These are phyloP conservation scores for Betula pendula DNA, from an alignment of 306 rosid genomes.

Conservation along the genomic window DNA sequence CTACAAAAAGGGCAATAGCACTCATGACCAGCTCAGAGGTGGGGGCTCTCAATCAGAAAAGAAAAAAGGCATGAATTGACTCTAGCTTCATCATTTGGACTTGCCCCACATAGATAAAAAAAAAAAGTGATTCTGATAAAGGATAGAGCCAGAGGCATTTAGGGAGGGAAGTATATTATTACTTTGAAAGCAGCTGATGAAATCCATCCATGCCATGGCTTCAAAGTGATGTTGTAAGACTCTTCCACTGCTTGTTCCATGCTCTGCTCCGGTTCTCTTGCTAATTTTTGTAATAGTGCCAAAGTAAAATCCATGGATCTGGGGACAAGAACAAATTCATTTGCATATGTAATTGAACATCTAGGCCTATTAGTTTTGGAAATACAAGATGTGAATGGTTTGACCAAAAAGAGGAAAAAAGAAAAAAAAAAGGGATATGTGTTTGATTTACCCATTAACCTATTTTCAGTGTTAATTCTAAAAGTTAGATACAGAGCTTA, in stretches of 20 bases:
- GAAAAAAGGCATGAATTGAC: background rate
- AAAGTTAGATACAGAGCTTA: background rate
- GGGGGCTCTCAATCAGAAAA: background rate
- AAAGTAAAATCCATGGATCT: conserved; percentile 78
- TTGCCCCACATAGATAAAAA: background rate
- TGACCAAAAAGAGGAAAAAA: background rate
- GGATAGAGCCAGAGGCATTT: background rate
- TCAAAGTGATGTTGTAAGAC: conserved; percentile 60
- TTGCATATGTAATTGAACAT: background rate
- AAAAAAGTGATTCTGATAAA: background rate
- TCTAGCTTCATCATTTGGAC: background rate
- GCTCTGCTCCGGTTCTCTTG: conserved; percentile 50
- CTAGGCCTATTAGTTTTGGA: background rate
- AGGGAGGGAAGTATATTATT: conserved; percentile 17
- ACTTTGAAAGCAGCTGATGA: conserved; percentile 90
- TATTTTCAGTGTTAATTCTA: background rate
- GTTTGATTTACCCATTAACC: background rate
- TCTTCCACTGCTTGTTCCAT: conserved; percentile 81
- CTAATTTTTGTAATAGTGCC: conserved; percentile 50
- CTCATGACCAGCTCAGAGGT: background rate
- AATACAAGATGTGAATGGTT: background rate
- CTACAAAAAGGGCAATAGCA: background rate
- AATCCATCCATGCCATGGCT: conserved; percentile 98
- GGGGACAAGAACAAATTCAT: background rate
- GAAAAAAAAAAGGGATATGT: background rate